Evolutionary conservation across 352 stramenopile species (phyloP), one percentile per base, ranked within the genome.

Genomic region (Pythium coloratum): DNA sequence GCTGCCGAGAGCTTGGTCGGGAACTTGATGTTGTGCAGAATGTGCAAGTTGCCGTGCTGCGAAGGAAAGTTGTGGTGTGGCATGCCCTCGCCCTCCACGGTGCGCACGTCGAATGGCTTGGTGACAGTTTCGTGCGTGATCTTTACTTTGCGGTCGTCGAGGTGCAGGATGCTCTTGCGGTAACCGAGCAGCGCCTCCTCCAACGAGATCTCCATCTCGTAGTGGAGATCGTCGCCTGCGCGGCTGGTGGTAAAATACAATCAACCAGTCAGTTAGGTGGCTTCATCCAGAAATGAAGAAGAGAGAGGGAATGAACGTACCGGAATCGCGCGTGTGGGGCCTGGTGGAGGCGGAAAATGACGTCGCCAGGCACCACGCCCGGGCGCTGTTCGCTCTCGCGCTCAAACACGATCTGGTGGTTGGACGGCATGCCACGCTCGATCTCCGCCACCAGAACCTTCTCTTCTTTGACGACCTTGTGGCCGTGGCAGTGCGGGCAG

Each of bases 121-220:
- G 91, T 98, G 24, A 99, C 84, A 40, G 84, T 81, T 33, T 93
- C 57, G 40, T 88, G 78, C 32, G 83, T 81, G 26, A 99, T 69
- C 33, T 73, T 76, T n/a, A 99, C 97, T 56, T 87, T 80, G 63
- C 95, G 91, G 47, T 95, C 90, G 76, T 99, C 97, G 42, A 99
- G 72, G 74, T 99, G 96, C 28, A 80, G 78, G 33, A 99, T 78
- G 47, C 87, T 82, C 65, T 97, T 90, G 55, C 75, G 88, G 77
- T 99, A 99, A 55, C 97, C 97, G 71, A 98, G 70, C 66, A 99
- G 80, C 30, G 97, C 96, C 71, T 99, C 94, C 47, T 98, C 94
- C 42, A 99, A 79, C n/a, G 90, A 92, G 66, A 99, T 98, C 66
- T 95, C 84, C 59, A 98, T 87, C 47, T 96, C 95, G 57, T 94